Conservation (phyloP, 257 asterid species). For the Coffea canephora region DNA sequence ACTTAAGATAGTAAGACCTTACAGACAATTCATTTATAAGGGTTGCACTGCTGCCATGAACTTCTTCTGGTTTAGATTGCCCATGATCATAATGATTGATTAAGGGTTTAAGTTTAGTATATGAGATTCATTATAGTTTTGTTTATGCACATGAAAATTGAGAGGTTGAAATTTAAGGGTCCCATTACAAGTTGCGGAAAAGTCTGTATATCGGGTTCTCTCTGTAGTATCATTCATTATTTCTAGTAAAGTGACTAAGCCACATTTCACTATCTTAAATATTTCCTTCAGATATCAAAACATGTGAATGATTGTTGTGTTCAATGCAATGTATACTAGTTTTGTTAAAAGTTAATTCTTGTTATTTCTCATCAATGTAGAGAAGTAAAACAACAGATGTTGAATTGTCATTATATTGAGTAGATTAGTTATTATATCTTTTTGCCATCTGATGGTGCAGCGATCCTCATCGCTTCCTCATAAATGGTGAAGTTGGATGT, state of each 20-base stretch:
- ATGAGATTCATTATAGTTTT: not conserved
- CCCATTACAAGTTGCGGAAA: not conserved
- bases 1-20: no score
- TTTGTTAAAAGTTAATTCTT: not conserved
- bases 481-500: not conserved
- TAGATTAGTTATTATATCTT: not conserved
- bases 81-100: not conserved
- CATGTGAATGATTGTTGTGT: not conserved
- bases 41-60: not conserved
- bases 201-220: not conserved
- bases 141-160: not conserved
- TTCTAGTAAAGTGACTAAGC: not conserved
- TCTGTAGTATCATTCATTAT: not conserved
- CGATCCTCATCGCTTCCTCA: constrained; percentile 5
- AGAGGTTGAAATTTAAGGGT: not conserved
- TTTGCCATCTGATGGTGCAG: constrained; percentile 32
- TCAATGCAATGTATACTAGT: not conserved
- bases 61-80: not conserved
- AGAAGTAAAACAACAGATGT: not conserved
- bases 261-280: not conserved
- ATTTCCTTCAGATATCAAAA: not conserved
- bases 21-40: not conserved
- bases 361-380: not conserved
- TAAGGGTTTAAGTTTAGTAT: not conserved
- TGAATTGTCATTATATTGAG: not conserved